Conservation (phyloP, 140 eudicot genomes). For the Oenanthe javanica region DNA sequence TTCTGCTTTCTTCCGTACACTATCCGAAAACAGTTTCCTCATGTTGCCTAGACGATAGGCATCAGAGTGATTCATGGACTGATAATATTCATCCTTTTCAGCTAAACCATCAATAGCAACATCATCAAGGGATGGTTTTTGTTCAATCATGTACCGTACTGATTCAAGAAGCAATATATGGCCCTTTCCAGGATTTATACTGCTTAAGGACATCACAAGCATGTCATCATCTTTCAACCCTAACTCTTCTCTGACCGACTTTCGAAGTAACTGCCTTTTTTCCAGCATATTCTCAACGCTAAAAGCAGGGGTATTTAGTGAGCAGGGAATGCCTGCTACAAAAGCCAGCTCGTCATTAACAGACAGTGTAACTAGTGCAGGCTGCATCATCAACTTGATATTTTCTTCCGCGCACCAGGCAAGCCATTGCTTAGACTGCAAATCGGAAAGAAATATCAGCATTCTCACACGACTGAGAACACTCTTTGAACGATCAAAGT, state of each 20-base stretch:
- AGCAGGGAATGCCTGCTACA: constrained; percentile 82
- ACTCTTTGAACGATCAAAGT: constrained; percentile 78
- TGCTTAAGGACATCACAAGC: constrained; percentile 83
- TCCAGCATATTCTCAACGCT: constrained; percentile 68
- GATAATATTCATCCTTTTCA: constrained; percentile 29
- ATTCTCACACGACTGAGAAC: constrained; percentile 77
- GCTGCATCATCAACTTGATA: constrained; percentile 47
- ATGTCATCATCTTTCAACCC: constrained; percentile 78
- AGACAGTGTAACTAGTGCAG: constrained; percentile 69
- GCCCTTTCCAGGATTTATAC: constrained; percentile 96
- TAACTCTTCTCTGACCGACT: constrained; percentile 75
- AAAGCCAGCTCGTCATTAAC: constrained; percentile 91
- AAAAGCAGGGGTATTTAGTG: constrained; percentile 82
- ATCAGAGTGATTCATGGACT: constrained; percentile 4
- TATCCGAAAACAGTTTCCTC: constrained; percentile 16
- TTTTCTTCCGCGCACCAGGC: constrained; percentile 92
- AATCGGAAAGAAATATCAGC: constrained; percentile 66
- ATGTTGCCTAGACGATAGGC: constrained; percentile 3
- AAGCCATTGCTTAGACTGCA: constrained; percentile 89
- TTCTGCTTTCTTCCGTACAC: constrained; percentile 22
- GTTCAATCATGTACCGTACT: constrained; percentile 30
- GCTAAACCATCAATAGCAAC: constrained; percentile 12
- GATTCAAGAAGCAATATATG: constrained; percentile 86
- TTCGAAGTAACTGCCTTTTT: constrained; percentile 47
- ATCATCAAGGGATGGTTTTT: constrained; percentile 17